Conservation (phyloP, 495 filamentous ascomycete species). For the Neurospora sp. region DNA sequence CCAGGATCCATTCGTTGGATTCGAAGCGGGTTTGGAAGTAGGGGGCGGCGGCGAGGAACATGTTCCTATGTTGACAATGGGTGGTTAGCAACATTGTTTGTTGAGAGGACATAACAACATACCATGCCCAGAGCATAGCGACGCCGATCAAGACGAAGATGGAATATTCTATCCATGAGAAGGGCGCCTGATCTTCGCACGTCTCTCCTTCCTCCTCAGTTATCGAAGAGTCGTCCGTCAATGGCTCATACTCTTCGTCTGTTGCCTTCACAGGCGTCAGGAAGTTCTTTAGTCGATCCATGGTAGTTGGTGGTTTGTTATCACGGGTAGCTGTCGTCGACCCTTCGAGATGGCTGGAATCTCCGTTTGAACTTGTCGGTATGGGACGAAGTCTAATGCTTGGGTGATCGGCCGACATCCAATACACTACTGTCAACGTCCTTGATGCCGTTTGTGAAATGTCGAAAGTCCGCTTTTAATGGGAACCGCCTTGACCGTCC, state of each 20-base stretch:
- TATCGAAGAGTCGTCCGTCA: conserved; percentile 32
- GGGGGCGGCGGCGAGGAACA: conserved; percentile 91
- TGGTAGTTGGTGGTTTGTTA: conserved; percentile 2
- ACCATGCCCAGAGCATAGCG: conserved; percentile 97
- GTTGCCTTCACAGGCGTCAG: conserved; percentile 24
- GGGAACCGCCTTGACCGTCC: background rate
- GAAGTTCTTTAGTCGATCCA: conserved; percentile 22
- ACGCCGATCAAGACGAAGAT: conserved; percentile 82
- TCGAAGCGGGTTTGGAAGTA: conserved; percentile 85
- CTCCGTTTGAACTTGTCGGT: background rate
- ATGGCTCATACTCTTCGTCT: conserved; percentile 46
- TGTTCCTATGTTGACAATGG: conserved; percentile 56
- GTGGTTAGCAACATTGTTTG: background rate
- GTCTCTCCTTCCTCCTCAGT: conserved; percentile 16
- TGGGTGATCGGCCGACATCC: background rate
- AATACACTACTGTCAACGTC: background rate
- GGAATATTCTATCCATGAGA: conserved; percentile 71
- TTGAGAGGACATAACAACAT: conserved; percentile 22
- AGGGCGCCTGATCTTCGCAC: conserved; percentile 33
- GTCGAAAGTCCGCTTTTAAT: background rate
- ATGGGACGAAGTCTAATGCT: background rate
- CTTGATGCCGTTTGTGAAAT: background rate
- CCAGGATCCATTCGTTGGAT: conserved; percentile 55
- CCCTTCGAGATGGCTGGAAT: background rate
- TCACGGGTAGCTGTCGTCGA: background rate